These are phyloP conservation scores for Sugiyamaella americana DNA, from an alignment of 805 yeast genomes.

Conservation along the genomic window DNA sequence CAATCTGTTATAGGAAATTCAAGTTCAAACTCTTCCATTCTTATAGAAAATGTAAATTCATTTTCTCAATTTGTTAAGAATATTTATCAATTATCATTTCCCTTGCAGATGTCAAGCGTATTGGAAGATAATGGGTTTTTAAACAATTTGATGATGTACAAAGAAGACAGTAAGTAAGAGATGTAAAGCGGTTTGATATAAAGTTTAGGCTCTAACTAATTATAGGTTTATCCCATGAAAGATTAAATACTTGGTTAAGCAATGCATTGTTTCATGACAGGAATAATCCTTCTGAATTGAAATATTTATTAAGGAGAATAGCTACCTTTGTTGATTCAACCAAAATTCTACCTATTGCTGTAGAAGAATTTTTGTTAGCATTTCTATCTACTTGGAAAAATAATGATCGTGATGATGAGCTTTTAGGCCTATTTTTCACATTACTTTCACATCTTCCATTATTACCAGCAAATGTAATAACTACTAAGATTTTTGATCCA, in stretches of 20 bases:
- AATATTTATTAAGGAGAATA: slow-evolving; percentile 7
- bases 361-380: slow-evolving; percentile 14
- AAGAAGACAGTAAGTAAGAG: slow-evolving; percentile 13
- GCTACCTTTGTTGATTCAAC: slow-evolving; percentile 10
- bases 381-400: slow-evolving; percentile 13
- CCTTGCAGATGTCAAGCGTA: slow-evolving; percentile 20
- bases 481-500: slow-evolving; percentile 8
- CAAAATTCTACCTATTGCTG: slow-evolving; percentile 16
- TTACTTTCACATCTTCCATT: slow-evolving; percentile 13
- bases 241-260: slow-evolving; percentile 18
- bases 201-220: slow-evolving; percentile 3
- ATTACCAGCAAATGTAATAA: slow-evolving; percentile 3
- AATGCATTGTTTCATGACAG: slow-evolving; percentile 6
- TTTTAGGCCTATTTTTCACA: slow-evolving; percentile 2
- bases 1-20: background rate
- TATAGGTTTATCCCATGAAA: slow-evolving; percentile 13
- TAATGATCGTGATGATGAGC: background rate
- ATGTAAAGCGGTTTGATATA: too few species aligned
- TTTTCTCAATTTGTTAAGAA: slow-evolving; percentile 14
- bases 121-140: slow-evolving; percentile 13
- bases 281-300: slow-evolving; percentile 1
- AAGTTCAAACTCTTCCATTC: background rate
- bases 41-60: slow-evolving; percentile 9
- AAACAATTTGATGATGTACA: slow-evolving; percentile 13
- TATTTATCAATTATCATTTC: slow-evolving; percentile 15